A percentile compares a stretch with the other conserved stretches of the same genome.
phyloP scores from a whole-genome alignment of 768 basidiomycete species.

The Suillus discolor region DNA sequence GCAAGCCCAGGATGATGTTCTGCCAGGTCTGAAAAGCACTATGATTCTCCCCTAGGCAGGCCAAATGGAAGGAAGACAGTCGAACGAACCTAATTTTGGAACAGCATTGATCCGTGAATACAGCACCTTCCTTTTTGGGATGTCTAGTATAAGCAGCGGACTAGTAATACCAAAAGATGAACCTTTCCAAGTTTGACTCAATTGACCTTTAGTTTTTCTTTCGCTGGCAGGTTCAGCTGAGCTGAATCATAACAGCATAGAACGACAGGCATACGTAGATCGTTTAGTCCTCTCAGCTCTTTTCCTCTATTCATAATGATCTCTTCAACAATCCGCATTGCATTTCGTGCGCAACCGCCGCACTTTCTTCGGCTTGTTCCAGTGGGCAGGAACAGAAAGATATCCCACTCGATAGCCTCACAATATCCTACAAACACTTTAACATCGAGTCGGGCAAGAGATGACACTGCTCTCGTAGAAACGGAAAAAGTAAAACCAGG shows the following conservation, averaged over 20 bases:
- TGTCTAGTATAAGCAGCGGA: neutral
- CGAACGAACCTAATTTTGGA: neutral
- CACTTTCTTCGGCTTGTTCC: constrained; percentile 1
- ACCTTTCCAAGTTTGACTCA: neutral
- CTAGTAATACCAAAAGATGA: neutral
- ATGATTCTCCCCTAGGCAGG: neutral
- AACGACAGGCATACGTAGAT: constrained; percentile 1
- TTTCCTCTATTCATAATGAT: constrained; percentile 12
- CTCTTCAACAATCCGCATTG: constrained; percentile 8
- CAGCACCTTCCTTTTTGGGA: constrained; percentile 14
- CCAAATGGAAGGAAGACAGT: neutral
- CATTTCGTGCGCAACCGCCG: constrained; percentile 8
- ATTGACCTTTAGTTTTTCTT: neutral
- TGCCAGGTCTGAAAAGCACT: neutral
- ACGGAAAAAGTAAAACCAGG: constrained; percentile 45
- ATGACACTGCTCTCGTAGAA: constrained; percentile 13
- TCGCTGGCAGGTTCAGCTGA: neutral
- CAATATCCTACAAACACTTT: constrained; percentile 14
- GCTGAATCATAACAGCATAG: neutral
- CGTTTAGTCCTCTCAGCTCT: neutral
- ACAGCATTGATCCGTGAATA: neutral
- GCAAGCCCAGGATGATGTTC: too few species aligned
- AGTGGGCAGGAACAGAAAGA: constrained; percentile 14
- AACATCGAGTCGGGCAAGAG: neutral
- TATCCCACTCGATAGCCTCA: constrained; percentile 16